Percentiles rank a stretch among this genome's conserved stretches.
Conservation (phyloP, 1,284 basidiomycete species). For the Earliella scabrosa region DNA sequence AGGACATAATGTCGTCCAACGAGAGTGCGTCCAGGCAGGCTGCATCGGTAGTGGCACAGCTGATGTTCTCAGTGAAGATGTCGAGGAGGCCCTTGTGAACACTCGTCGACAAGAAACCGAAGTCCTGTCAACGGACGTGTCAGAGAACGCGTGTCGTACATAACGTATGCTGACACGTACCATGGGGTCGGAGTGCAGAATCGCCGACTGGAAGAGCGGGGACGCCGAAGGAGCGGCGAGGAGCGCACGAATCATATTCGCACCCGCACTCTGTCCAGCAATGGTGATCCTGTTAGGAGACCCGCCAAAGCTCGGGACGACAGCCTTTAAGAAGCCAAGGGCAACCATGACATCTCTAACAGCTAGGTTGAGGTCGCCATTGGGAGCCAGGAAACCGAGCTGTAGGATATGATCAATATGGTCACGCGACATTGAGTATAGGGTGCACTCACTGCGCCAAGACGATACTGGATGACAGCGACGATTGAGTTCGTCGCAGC, state of each 20-base stretch:
- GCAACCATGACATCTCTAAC: slow-evolving; percentile 74
- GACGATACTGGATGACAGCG: slow-evolving; percentile 84
- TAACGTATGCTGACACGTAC: slow-evolving; percentile 41
- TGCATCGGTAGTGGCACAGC: slow-evolving; percentile 49
- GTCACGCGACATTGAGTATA: neutral
- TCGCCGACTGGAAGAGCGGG: slow-evolving; percentile 72
- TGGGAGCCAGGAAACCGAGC: slow-evolving; percentile 79
- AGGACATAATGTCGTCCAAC: slow-evolving; percentile 53
- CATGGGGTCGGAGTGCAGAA: slow-evolving; percentile 87
- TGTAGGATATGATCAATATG: slow-evolving; percentile 32
- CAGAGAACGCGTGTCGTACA: no score
- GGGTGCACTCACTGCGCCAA: slow-evolving; percentile 68
- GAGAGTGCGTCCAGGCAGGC: slow-evolving; percentile 58
- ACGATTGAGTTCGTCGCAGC: slow-evolving; percentile 77
- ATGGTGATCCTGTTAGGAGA: slow-evolving; percentile 69
- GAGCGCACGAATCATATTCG: slow-evolving; percentile 77
- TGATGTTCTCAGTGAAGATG: slow-evolving; percentile 54
- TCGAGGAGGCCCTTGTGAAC: slow-evolving; percentile 61
- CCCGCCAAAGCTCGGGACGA: slow-evolving; percentile 76
- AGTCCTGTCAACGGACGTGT: slow-evolving; percentile 46
- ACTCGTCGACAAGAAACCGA: slow-evolving; percentile 63
- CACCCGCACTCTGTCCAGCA: slow-evolving; percentile 89
- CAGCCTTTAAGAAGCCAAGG: slow-evolving; percentile 65
- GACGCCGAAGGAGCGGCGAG: slow-evolving; percentile 69
- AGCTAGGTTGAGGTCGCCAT: slow-evolving; percentile 70